Conservation (phyloP, 768 basidiomycete genomes). For the Panaeolus papilionaceus region DNA sequence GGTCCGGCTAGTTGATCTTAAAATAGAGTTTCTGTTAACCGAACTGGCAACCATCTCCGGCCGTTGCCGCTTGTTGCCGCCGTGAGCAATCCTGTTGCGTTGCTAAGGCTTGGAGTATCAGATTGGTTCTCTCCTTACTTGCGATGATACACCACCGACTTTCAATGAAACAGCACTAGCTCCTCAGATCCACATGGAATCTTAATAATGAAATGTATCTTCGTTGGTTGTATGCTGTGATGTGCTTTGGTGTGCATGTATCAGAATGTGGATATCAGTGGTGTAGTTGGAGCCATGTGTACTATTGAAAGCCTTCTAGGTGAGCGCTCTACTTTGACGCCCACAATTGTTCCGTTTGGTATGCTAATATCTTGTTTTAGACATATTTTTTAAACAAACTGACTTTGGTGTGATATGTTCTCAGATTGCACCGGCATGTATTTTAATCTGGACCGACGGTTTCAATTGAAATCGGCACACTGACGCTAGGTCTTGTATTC, state of each 20-base stretch:
- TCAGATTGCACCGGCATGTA: not conserved
- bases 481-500: slow-evolving; percentile 2
- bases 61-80: not conserved
- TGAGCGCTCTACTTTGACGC: slow-evolving; percentile 10
- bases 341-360: slow-evolving; percentile 11
- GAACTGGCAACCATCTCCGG: not conserved
- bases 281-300: not conserved
- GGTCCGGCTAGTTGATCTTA: not conserved
- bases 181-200: not conserved
- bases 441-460: not conserved
- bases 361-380: not conserved
- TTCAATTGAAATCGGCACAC: slow-evolving; percentile 10
- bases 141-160: slow-evolving; percentile 1
- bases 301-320: not conserved
- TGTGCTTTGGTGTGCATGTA: not conserved
- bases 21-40: slow-evolving; percentile 1
- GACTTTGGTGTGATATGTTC: not conserved
- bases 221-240: not conserved
- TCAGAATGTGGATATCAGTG: not conserved
- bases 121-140: not conserved
- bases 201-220: slow-evolving; percentile 4
- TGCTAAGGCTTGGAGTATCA: not conserved
- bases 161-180: slow-evolving; percentile 3
- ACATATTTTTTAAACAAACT: not conserved
- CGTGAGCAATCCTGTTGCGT: slow-evolving; percentile 5